These are phyloP conservation scores for Niveomyces coronatus DNA, from an alignment of 2,329 filamentous ascomycete species.

Conservation along the genomic window DNA sequence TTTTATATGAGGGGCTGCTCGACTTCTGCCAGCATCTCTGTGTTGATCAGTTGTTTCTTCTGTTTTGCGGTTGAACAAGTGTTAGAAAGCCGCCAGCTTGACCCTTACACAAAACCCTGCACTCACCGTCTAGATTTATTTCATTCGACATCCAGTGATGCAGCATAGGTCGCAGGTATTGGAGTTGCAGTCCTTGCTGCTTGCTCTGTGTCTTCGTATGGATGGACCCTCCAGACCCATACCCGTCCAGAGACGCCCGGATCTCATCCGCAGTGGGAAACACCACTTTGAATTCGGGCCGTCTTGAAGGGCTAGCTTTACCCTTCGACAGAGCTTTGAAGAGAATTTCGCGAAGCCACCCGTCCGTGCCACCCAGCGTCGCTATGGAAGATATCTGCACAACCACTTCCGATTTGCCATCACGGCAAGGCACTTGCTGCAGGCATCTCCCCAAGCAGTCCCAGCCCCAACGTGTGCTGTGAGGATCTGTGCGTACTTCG, in stretches of 20 bases:
- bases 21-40: slow-evolving; percentile 48
- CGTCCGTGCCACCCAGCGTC: slow-evolving; percentile 58
- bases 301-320: slow-evolving; percentile 16
- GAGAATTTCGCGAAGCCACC: slow-evolving; percentile 60
- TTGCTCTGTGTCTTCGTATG: slow-evolving; percentile 66
- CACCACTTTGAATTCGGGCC: slow-evolving; percentile 55
- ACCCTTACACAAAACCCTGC: no score
- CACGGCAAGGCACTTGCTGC: slow-evolving; percentile 36
- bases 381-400: slow-evolving; percentile 73
- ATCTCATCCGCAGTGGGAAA: slow-evolving; percentile 78
- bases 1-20: slow-evolving; percentile 80
- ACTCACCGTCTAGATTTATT: background rate
- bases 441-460: slow-evolving; percentile 53
- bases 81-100: slow-evolving; percentile 13
- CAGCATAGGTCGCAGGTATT: slow-evolving; percentile 59
- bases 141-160: slow-evolving; percentile 64
- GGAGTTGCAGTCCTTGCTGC: slow-evolving; percentile 63
- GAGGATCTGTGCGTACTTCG: slow-evolving; percentile 31
- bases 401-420: slow-evolving; percentile 38
- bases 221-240: slow-evolving; percentile 66
- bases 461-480: slow-evolving; percentile 68
- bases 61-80: background rate
- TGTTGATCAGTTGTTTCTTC: background rate
- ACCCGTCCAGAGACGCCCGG: slow-evolving; percentile 65
- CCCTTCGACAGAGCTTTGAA: slow-evolving; percentile 36